Conservation (phyloP, 805 yeast genomes). For the Martiniozyma abietophila region DNA sequence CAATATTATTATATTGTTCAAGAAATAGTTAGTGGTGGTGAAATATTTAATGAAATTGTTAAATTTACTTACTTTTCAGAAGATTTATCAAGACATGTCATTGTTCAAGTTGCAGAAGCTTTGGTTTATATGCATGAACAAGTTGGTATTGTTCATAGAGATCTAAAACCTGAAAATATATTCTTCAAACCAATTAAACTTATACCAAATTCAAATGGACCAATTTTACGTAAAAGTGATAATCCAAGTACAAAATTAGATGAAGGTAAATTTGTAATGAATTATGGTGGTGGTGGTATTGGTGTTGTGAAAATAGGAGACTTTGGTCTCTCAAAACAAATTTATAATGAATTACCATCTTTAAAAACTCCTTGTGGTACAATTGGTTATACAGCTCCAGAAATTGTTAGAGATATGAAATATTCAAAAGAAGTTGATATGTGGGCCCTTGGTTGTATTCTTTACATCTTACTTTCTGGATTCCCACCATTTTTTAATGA, state of each 20-base stretch:
- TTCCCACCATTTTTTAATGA: slow-evolving; percentile 97
- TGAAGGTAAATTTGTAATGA: slow-evolving; percentile 77
- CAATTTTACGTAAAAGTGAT: slow-evolving; percentile 49
- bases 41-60: slow-evolving; percentile 70
- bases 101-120: slow-evolving; percentile 61
- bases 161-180: slow-evolving; percentile 73
- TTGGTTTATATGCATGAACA: slow-evolving; percentile 61
- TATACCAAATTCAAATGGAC: slow-evolving; percentile 29
- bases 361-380: slow-evolving; percentile 95
- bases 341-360: slow-evolving; percentile 60
- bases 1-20: slow-evolving; percentile 59
- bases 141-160: slow-evolving; percentile 75
- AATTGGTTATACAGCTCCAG: slow-evolving; percentile 98
- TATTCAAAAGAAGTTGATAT: slow-evolving; percentile 93
- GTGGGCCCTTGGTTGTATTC: slow-evolving; percentile 98
- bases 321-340: slow-evolving; percentile 87
- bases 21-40: slow-evolving; percentile 72
- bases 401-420: slow-evolving; percentile 86
- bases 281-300: slow-evolving; percentile 87
- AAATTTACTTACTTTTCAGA: slow-evolving; percentile 70
- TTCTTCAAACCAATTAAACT: slow-evolving; percentile 52
- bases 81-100: slow-evolving; percentile 62
- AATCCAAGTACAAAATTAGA: slow-evolving; percentile 64
- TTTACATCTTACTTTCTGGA: slow-evolving; percentile 89
- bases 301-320: slow-evolving; percentile 89